A percentile compares a stretch with the other conserved stretches of the same genome.
These are phyloP conservation scores for Fraxinus excelsior DNA, from an alignment of 257 asterid genomes.

Conservation along the genomic window DNA sequence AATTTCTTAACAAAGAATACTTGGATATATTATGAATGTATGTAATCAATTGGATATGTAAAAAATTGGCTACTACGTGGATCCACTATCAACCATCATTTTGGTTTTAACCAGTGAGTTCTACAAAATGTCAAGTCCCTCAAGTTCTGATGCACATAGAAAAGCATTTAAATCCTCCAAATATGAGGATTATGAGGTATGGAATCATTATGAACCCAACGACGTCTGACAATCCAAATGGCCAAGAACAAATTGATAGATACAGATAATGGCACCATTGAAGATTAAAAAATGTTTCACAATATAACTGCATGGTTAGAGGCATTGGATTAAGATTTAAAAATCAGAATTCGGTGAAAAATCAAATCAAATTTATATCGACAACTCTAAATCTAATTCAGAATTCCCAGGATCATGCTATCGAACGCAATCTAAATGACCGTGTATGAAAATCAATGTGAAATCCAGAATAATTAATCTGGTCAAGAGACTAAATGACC, in stretches of 20 bases:
- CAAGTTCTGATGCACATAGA: slow-evolving; percentile 9
- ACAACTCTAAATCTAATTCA: not conserved
- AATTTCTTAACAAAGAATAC: slow-evolving; percentile 5
- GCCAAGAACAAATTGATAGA: not conserved
- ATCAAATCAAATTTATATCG: not conserved
- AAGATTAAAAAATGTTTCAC: not conserved
- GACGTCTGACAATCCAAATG: not conserved
- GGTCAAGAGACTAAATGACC: not conserved
- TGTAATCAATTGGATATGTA: not conserved
- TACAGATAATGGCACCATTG: not conserved
- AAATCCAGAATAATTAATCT: not conserved
- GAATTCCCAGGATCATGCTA: not conserved
- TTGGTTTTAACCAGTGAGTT: not conserved
- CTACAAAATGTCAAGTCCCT: slow-evolving; percentile 12
- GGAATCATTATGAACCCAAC: slow-evolving; percentile 4
- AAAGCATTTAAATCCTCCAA: slow-evolving; percentile 21
- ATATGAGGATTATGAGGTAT: not conserved
- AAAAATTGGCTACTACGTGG: not conserved
- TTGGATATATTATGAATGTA: not conserved
- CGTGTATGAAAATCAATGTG: not conserved
- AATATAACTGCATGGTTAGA: not conserved
- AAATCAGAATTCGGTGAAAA: not conserved
- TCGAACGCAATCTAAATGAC: not conserved
- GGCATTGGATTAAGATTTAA: not conserved
- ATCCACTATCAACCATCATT: slow-evolving; percentile 3